Evolutionary conservation across 1,139 yeast genomes (phyloP).

Genomic region (Candida sanyaensis): DNA sequence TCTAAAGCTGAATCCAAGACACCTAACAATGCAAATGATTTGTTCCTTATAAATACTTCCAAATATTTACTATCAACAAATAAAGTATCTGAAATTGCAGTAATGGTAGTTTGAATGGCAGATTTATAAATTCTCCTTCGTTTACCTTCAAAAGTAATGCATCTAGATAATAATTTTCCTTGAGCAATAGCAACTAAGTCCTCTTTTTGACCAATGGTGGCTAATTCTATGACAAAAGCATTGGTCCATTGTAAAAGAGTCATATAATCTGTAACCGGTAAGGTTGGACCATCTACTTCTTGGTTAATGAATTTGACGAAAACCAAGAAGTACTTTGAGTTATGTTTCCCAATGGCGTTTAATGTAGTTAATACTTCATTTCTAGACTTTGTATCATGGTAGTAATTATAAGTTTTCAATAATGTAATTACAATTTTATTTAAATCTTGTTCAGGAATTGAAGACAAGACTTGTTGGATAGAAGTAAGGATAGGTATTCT

Average conservation of each 20-base stretch:
- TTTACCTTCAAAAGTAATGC: conserved; percentile 16
- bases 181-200: conserved; percentile 21
- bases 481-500: conserved; percentile 32
- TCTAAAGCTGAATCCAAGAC: conserved; percentile 37
- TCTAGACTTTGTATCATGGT: conserved; percentile 53
- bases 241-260: conserved; percentile 61
- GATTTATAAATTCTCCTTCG: conserved; percentile 50
- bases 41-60: conserved; percentile 14
- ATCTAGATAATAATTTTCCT: conserved; percentile 22
- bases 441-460: conserved; percentile 22
- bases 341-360: conserved; percentile 28
- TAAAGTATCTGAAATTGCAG: conserved; percentile 21
- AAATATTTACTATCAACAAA: conserved; percentile 9
- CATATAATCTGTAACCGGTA: conserved; percentile 57
- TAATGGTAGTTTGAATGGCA: conserved; percentile 39
- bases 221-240: conserved; percentile 25
- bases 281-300: conserved; percentile 29
- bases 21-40: conserved; percentile 33
- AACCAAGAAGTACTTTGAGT: conserved; percentile 32
- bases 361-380: conserved; percentile 40
- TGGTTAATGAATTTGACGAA: conserved; percentile 40
- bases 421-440: conserved; percentile 25
- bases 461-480: conserved; percentile 16
- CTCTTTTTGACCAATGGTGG: conserved; percentile 14
- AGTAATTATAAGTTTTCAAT: conserved; percentile 50